A percentile compares a stretch with the other conserved stretches of the same genome.
Evolutionary conservation across 2,329 filamentous ascomycete genomes (phyloP).

Genomic region (Cercospora sp.): DNA sequence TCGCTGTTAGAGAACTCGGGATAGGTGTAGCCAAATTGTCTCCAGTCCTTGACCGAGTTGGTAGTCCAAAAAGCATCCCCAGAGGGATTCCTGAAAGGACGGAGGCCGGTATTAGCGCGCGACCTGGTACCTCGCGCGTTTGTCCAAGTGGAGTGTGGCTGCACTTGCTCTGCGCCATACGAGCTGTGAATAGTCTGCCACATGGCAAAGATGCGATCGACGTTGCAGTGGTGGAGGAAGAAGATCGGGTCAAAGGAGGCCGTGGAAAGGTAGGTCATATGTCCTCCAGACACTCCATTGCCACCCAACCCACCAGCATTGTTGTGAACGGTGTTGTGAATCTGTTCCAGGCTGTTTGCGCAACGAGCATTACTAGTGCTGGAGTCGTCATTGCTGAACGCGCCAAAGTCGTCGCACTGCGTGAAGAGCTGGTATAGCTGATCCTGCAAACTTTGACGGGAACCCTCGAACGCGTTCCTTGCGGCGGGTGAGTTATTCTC

Average conservation of each 20-base stretch:
- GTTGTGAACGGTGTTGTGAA: constrained; percentile 35
- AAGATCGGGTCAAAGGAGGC: constrained; percentile 40
- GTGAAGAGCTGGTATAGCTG: constrained; percentile 34
- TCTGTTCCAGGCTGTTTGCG: constrained; percentile 31
- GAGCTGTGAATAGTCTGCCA: constrained; percentile 36
- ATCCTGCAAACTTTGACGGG: constrained; percentile 28
- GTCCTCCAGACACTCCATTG: constrained; percentile 26
- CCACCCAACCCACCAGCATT: constrained; percentile 29
- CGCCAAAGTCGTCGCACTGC: constrained; percentile 29
- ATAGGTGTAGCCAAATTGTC: constrained; percentile 72
- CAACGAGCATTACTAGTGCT: constrained; percentile 26
- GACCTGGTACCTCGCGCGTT: constrained; percentile 26
- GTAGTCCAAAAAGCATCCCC: constrained; percentile 67
- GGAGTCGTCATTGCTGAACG: constrained; percentile 33
- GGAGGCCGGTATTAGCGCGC: constrained; percentile 35
- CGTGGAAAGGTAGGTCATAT: constrained; percentile 38
- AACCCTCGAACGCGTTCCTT: constrained; percentile 24
- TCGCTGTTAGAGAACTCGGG: constrained; percentile 59
- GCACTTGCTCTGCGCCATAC: constrained; percentile 31
- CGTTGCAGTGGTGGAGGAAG: constrained; percentile 41
- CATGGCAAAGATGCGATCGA: constrained; percentile 39
- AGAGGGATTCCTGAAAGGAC: constrained; percentile 64
- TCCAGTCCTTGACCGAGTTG: constrained; percentile 56
- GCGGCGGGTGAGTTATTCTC: constrained; percentile 21
- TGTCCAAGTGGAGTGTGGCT: constrained; percentile 36